Base-by-base conservation (phyloP, 331 rosid genomes). In the Quercus tomentella region DNA sequence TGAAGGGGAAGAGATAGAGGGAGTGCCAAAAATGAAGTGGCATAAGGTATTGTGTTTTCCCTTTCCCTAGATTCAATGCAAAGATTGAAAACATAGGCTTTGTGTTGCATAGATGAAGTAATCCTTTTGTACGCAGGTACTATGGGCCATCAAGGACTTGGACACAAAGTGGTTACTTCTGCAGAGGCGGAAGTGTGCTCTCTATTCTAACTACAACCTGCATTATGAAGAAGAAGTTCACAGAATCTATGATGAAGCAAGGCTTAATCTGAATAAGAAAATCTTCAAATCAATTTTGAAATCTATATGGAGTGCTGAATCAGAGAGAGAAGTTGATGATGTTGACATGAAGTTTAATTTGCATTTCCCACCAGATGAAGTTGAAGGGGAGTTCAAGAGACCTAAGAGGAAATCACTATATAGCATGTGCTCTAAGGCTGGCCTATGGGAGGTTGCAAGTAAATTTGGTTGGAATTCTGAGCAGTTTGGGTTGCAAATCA, bases 311-410 rank as follows among this genome's bases (percentile, higher is more conserved):
- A 96, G 91, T 79, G 98, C 99, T 60, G 98, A 91, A 81, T 88
- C 99, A 20, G 98, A 96, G 83, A 88, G 98, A 77, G 99, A 93
- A 87, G 92, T 96, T 82, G 99, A 96, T 72, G 99, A 96, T 76
- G 98, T 96, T 78, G 99, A 96, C 87, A 89, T 92, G 30, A 96
- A 93, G 85, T 96, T 96, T 83, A 96, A 96, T 87, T 81, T 96
- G 86, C 99, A 96, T 89, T 96, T 96, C 77, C 99, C 98, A 23
- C 82, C 97, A 3, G 97, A 98, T 72, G 99, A 96, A 86, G 91
- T 80, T 85, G 98, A 91, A 88, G 98, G 99, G 37, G 91, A 96
- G 70, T 96, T 76, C 86, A 96, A 93, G 87, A 91, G 98, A 86
- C 99, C 99, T n/a, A 91, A 88, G 77, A 85, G 97, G 91, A 96